Conservation (phyloP, 345 rosid species). For the Camelina neglecta region DNA sequence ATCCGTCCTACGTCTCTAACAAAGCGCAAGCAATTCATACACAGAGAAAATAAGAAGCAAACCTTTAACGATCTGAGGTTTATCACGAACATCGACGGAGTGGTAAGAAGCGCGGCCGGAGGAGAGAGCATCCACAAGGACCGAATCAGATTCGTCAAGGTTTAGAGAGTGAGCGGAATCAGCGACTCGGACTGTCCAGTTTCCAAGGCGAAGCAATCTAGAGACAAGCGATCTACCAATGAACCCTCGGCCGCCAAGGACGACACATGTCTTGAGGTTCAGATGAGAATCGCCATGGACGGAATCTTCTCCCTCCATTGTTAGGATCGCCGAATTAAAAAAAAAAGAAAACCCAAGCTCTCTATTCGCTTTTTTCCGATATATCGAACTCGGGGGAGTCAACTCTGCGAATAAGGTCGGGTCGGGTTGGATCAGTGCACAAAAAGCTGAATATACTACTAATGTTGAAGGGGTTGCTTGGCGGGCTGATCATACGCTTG, state of each 20-base stretch:
- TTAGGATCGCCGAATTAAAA: constrained; percentile 31
- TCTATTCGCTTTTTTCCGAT: constrained; percentile 6
- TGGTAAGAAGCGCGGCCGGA: constrained; percentile 71
- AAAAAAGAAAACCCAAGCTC: constrained; percentile 6
- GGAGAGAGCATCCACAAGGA: constrained; percentile 64
- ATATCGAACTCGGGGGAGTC: constrained; percentile 16
- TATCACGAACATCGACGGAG: constrained; percentile 70
- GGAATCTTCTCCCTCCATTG: constrained; percentile 45
- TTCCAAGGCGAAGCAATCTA: constrained; percentile 63
- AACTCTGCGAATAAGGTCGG: constrained; percentile 36
- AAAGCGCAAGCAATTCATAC: neutral
- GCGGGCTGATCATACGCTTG: constrained; percentile 37
- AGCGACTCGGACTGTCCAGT: constrained; percentile 85
- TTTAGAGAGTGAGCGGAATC: constrained; percentile 60
- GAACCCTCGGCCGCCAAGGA: constrained; percentile 85
- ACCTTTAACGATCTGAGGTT: constrained; percentile 65
- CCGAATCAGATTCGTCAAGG: constrained; percentile 58
- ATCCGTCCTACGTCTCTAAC: neutral
- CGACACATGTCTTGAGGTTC: constrained; percentile 67
- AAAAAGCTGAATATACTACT: constrained; percentile 10
- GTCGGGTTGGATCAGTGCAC: constrained; percentile 28
- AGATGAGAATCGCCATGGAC: constrained; percentile 47
- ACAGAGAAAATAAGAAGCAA: neutral
- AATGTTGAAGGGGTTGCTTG: constrained; percentile 36
- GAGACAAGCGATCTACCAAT: constrained; percentile 78